Evolutionary conservation across 768 basidiomycete species (phyloP).

Genomic region (Boletus subcaerulescens): DNA sequence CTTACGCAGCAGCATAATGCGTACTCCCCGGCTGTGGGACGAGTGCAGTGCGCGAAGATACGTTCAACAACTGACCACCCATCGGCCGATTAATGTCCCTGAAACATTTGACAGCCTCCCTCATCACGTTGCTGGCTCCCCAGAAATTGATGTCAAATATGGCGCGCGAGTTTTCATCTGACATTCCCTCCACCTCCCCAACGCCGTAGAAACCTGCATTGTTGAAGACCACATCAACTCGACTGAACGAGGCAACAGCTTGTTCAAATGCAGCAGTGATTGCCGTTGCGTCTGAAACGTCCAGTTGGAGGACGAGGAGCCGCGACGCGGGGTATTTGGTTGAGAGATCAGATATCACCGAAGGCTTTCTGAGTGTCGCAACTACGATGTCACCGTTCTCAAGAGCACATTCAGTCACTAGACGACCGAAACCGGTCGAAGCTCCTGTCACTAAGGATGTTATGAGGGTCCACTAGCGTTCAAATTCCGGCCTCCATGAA

Average conservation of each 20-base stretch:
- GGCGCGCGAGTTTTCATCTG: constrained; percentile 78
- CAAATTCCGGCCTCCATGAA: neutral
- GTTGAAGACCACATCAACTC: constrained; percentile 45
- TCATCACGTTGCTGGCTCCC: constrained; percentile 32
- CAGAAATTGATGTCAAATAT: constrained; percentile 39
- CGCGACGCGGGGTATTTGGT: constrained; percentile 29
- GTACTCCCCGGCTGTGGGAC: constrained; percentile 13
- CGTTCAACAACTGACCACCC: constrained; percentile 35
- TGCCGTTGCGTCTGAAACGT: constrained; percentile 35
- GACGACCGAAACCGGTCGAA: constrained; percentile 40
- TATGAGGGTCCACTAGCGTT: neutral
- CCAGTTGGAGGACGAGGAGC: constrained; percentile 40
- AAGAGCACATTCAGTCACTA: constrained; percentile 34
- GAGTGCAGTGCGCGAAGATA: constrained; percentile 31
- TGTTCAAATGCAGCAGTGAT: constrained; percentile 36
- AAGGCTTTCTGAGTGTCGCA: constrained; percentile 44
- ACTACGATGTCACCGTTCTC: constrained; percentile 39
- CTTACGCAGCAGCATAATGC: constrained; percentile 30
- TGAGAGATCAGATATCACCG: constrained; percentile 30
- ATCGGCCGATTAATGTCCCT: constrained; percentile 35
- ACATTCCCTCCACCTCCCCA: constrained; percentile 72
- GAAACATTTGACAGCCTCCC: constrained; percentile 34
- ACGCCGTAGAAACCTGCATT: constrained; percentile 38
- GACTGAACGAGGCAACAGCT: constrained; percentile 34
- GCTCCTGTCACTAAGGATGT: constrained; percentile 39